These are phyloP conservation scores for Boletales sp. DNA, from an alignment of 768 basidiomycete species.

Conservation along the genomic window DNA sequence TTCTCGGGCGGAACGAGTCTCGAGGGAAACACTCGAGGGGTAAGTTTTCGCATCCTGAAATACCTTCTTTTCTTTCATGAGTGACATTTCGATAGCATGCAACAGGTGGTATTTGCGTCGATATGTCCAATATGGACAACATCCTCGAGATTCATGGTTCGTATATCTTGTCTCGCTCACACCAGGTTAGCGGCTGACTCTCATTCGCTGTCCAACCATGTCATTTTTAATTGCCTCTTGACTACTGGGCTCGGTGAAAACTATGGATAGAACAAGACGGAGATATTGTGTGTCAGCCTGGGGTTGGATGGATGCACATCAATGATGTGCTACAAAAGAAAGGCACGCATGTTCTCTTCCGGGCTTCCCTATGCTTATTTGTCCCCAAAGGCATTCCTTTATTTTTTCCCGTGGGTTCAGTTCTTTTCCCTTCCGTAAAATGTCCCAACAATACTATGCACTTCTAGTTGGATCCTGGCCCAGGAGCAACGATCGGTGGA, in stretches of 20 bases:
- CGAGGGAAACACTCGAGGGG: constrained; percentile 72
- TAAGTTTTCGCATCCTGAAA: constrained; percentile 29
- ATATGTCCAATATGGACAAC: constrained; percentile 74
- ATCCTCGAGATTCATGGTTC: constrained; percentile 72
- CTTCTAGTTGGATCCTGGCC: constrained; percentile 67
- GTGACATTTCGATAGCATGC: constrained; percentile 8
- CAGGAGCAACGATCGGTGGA: constrained; percentile 79
- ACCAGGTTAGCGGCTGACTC: not conserved
- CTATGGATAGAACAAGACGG: constrained; percentile 54
- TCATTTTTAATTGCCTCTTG: too few relatives aligned
- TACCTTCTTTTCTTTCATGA: not conserved
- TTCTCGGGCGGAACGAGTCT: constrained; percentile 81
- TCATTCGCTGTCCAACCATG: not conserved
- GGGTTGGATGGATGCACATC: constrained; percentile 66
- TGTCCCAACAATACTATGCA: not conserved
- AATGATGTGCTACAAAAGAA: constrained; percentile 64
- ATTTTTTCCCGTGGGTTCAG: constrained; percentile 69
- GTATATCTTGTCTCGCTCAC: constrained; percentile 5
- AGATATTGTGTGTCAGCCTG: constrained; percentile 74
- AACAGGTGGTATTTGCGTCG: constrained; percentile 71
- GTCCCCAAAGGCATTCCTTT: constrained; percentile 57
- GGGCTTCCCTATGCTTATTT: not conserved
- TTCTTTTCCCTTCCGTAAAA: not conserved
- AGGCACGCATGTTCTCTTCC: constrained; percentile 32
- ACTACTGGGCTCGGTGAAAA: too few relatives aligned